Conservation (phyloP, 768 basidiomycete species). For the Hericium coralloides region DNA sequence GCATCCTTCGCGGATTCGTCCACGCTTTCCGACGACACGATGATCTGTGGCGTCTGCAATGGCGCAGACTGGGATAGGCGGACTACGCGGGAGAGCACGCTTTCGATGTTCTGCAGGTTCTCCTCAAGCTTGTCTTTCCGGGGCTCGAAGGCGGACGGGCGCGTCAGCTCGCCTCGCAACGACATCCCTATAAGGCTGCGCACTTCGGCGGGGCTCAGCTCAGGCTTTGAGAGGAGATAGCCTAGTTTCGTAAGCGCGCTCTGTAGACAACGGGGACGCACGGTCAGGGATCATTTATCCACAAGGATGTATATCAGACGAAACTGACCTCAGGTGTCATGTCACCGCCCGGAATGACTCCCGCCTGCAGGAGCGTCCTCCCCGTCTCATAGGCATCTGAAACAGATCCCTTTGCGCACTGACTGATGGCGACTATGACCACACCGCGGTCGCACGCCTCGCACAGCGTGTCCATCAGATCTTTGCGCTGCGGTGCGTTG, state of each 20-base stretch:
- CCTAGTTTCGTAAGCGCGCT: constrained; percentile 86
- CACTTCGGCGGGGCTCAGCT: constrained; percentile 58
- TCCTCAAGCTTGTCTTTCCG: constrained; percentile 34
- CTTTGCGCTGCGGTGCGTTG: constrained; percentile 78
- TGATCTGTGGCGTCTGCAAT: constrained; percentile 28
- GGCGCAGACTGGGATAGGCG: constrained; percentile 42
- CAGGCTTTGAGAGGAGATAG: constrained; percentile 83
- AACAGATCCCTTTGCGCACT: constrained; percentile 83
- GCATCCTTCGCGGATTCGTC: constrained; percentile 34
- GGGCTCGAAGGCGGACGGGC: constrained; percentile 26
- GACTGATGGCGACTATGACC: constrained; percentile 86
- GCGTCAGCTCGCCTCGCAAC: constrained; percentile 83
- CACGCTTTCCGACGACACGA: constrained; percentile 23
- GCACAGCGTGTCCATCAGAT: constrained; percentile 66
- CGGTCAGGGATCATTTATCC: no score
- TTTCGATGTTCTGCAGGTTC: constrained; percentile 53
- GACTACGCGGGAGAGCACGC: constrained; percentile 58
- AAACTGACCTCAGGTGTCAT: constrained; percentile 89
- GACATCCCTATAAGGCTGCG: constrained; percentile 69
- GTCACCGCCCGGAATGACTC: constrained; percentile 79
- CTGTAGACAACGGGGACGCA: constrained; percentile 26
- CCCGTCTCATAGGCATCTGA: constrained; percentile 80
- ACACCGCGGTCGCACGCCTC: constrained; percentile 79
- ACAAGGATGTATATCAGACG: background rate
- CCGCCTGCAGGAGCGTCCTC: constrained; percentile 54